Evolutionary conservation across 202 grass and related monocot genomes (phyloP), one percentile per base, ranked within the genome.

Genomic region (Panicum virgatum): DNA sequence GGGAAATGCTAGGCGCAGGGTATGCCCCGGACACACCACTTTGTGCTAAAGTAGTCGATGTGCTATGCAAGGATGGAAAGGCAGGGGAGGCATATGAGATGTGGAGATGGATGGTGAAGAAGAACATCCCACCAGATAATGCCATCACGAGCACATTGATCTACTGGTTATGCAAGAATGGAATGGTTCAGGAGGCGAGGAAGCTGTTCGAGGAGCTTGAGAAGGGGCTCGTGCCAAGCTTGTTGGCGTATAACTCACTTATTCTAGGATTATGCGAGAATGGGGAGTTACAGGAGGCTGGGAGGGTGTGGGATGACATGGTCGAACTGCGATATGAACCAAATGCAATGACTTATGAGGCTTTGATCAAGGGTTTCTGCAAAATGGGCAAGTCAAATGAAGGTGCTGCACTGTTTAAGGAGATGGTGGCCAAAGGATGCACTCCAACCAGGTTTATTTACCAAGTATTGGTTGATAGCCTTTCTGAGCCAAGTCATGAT

Each of bases 301-400:
- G 86, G 11, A 60, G 48, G 64, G 62, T 97, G 12, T 97, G 90
- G 90, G 93, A 97, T 76, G 86, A 97, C 68, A 93, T 97, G 86
- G 71, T 93, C 11, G 88, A 93, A 59, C 84, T 79, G 37, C 68
- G 79, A 44, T 97, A 90, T 59, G 38, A 61, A 50, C 91, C 94
- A 59, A 97, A 91, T 83, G 65, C 78, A 36, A 61, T 90, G 73
- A 91, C 78, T 22, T 97, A 93, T 14, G 87, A 93, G 58, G 89
- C 87, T 25, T 74, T 91, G 12, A 93, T 97, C 82, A 89, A 88
- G 26, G 86, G 93, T 29, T 93, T 97, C 27, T 93, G 90, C 58
- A 93, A 88, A 76, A 86, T 82, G 12, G 84, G 86, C 45, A 93
- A 93, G 48, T 56, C 86, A 48, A n/a, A 78, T 66, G 86, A 93